A percentile compares a stretch with the other conserved stretches of the same genome.
phyloP scores from a whole-genome alignment of 2,329 filamentous ascomycete species.

The Epichloe festucae region DNA sequence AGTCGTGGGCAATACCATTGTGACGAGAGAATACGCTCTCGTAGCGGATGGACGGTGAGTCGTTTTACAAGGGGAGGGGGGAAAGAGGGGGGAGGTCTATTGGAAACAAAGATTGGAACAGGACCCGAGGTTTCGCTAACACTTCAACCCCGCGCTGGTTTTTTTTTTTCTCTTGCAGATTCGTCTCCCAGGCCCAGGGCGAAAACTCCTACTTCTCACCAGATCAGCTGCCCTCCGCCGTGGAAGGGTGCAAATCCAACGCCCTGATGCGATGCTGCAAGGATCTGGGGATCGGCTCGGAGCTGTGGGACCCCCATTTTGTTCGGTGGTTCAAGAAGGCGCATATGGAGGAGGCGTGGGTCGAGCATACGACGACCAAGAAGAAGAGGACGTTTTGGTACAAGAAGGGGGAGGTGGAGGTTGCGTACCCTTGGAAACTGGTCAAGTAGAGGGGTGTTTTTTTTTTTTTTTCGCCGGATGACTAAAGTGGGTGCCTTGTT shows the following conservation, averaged over 20 bases:
- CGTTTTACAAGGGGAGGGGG: no score
- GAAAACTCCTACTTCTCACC: conserved; percentile 89
- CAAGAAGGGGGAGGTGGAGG: conserved; percentile 61
- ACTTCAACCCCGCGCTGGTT: neutral
- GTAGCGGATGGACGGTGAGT: conserved; percentile 74
- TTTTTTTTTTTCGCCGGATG: no score
- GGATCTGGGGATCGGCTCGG: conserved; percentile 84
- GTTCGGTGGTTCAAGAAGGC: conserved; percentile 70
- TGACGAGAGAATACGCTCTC: conserved; percentile 86
- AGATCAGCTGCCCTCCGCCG: conserved; percentile 83
- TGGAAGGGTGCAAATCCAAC: conserved; percentile 95
- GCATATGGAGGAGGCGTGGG: conserved; percentile 69
- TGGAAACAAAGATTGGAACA: no score
- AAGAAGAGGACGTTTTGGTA: conserved; percentile 81
- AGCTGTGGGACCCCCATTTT: conserved; percentile 87
- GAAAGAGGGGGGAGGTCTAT: no score
- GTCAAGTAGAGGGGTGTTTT: conserved; percentile 6
- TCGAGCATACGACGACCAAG: conserved; percentile 76
- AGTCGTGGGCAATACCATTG: conserved; percentile 66
- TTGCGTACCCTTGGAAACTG: conserved; percentile 47
- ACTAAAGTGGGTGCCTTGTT: no score
- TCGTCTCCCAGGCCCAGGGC: conserved; percentile 83
- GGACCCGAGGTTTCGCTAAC: no score
- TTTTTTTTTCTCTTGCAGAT: conserved; percentile 34
- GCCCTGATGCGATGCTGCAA: conserved; percentile 98